Evolutionary conservation across 2,329 filamentous ascomycete species (phyloP).

Genomic region (Myriosclerotinia scirpicola): DNA sequence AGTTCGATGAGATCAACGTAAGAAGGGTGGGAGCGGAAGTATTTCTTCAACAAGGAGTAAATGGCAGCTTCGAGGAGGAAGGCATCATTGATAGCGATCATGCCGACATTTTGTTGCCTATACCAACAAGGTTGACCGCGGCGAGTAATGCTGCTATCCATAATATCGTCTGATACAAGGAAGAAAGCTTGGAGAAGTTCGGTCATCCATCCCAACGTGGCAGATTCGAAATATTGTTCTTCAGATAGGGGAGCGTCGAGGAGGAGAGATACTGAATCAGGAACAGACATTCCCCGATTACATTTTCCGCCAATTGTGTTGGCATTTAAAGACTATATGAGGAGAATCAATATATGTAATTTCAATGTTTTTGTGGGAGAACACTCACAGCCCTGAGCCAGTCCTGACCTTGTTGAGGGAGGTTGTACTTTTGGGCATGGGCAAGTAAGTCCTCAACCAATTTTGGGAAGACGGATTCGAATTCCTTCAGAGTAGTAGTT

Average conservation of each 20-base stretch:
- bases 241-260: constrained; percentile 69
- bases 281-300: constrained; percentile 97
- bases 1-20: constrained; percentile 93
- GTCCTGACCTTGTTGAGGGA: constrained; percentile 75
- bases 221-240: constrained; percentile 84
- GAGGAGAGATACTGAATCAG: constrained; percentile 83
- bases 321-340: constrained; percentile 68
- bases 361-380: neutral
- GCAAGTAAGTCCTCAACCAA: constrained; percentile 79
- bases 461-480: constrained; percentile 86
- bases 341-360: constrained; percentile 21
- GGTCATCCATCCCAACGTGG: constrained; percentile 93
- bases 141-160: constrained; percentile 94
- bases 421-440: constrained; percentile 77
- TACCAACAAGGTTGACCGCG: constrained; percentile 98
- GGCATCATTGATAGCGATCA: constrained; percentile 97
- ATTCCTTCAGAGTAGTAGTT: constrained; percentile 77
- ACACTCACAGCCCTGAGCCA: constrained; percentile 66
- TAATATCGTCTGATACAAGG: constrained; percentile 97
- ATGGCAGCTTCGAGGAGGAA: constrained; percentile 93
- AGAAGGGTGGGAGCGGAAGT: constrained; percentile 81
- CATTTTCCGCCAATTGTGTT: constrained; percentile 96
- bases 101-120: constrained; percentile 81
- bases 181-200: constrained; percentile 99
- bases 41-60: constrained; percentile 88